A percentile compares a stretch with the other conserved stretches of the same genome.
phyloP scores from a whole-genome alignment of 208 protist species.

The Acanthamoeba culbertsoni region DNA sequence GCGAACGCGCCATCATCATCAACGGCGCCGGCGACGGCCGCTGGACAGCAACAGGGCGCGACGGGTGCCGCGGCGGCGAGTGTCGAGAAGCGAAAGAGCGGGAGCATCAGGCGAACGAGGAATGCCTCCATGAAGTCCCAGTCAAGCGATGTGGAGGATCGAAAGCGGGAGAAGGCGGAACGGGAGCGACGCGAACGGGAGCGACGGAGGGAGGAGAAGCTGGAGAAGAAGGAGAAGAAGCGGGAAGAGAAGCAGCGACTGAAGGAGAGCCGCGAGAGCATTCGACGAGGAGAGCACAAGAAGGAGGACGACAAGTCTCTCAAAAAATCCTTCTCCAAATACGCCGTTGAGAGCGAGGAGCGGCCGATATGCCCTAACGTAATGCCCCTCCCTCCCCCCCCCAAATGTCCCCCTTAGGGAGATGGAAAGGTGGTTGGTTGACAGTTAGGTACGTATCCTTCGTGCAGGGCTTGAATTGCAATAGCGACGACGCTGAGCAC shows the following conservation, averaged over 20 bases:
- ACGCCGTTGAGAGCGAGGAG: constrained; percentile 7
- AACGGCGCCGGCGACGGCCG: background rate
- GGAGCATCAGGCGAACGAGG: background rate
- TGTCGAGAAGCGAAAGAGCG: background rate
- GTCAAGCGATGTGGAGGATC: background rate
- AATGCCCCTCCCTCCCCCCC: background rate
- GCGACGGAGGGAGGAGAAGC: background rate
- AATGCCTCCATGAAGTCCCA: constrained; percentile 2
- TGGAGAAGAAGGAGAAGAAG: constrained; percentile 40
- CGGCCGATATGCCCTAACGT: constrained; percentile 3
- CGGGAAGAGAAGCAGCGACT: background rate
- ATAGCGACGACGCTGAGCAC: constrained; percentile 51
- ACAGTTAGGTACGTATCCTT: background rate
- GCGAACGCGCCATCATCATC: background rate
- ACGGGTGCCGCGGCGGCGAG: background rate
- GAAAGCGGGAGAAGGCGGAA: background rate
- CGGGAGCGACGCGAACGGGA: background rate
- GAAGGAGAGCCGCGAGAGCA: constrained; percentile 50
- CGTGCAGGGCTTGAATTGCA: constrained; percentile 15
- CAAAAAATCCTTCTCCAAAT: constrained; percentile 23
- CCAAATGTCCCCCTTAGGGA: background rate
- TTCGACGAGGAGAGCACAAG: background rate
- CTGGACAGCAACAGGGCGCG: background rate
- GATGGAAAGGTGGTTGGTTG: background rate
- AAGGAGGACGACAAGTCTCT: background rate